These are phyloP conservation scores for Tylopilus subfusipes DNA, from an alignment of 768 basidiomycete species.

Conservation along the genomic window DNA sequence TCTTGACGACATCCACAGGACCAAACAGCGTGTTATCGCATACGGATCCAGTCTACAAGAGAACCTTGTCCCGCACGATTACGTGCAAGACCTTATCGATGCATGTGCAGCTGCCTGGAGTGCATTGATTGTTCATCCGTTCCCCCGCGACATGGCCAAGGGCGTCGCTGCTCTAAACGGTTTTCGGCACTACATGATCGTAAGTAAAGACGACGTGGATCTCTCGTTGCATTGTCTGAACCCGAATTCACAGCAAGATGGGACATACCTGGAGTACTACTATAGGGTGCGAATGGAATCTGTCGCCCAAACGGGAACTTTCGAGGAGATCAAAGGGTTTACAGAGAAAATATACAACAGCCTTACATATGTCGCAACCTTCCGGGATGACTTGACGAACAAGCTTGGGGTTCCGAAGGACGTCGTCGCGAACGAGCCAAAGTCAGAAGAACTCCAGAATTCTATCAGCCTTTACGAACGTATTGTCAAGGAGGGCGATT, in stretches of 20 bases:
- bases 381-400: neutral
- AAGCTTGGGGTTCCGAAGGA: neutral
- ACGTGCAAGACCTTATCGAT: neutral
- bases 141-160: neutral
- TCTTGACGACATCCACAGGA: neutral
- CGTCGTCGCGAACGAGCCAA: neutral
- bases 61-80: neutral
- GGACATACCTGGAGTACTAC: conserved; percentile 3
- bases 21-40: neutral
- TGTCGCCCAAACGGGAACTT: neutral
- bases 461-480: neutral
- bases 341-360: neutral
- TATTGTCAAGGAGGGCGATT: neutral
- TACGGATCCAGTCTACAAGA: neutral
- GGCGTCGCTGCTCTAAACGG: neutral
- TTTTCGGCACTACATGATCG: conserved; percentile 6
- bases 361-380: neutral
- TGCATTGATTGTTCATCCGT: neutral
- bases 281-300: neutral
- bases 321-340: neutral
- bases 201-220: neutral
- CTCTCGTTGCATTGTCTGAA: neutral
- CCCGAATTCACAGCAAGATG: conserved; percentile 1
- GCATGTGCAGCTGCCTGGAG: neutral
- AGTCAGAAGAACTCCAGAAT: neutral